Evolutionary conservation across 768 basidiomycete genomes (phyloP).

Genomic region (Leccinum longicurvipes): DNA sequence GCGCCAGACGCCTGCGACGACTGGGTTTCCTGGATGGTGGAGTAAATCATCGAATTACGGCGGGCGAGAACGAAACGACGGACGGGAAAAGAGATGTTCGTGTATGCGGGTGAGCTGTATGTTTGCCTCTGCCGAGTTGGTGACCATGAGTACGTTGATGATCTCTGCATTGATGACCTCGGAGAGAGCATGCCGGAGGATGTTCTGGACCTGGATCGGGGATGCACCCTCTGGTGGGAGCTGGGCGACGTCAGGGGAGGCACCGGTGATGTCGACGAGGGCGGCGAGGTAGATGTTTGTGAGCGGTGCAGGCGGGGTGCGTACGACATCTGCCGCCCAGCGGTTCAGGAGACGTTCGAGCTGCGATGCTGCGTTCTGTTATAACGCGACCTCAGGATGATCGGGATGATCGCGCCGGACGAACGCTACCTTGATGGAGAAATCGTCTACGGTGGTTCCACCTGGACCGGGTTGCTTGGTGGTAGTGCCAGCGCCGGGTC

Average conservation of each 20-base stretch:
- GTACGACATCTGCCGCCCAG: slow-evolving; percentile 78
- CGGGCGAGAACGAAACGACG: slow-evolving; percentile 29
- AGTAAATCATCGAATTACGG: neutral
- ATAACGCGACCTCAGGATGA: neutral
- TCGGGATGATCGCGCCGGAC: slow-evolving; percentile 12
- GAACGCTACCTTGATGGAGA: slow-evolving; percentile 69
- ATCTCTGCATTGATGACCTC: slow-evolving; percentile 73
- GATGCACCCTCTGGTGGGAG: slow-evolving; percentile 41
- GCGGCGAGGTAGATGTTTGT: slow-evolving; percentile 55
- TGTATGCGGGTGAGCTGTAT: slow-evolving; percentile 82
- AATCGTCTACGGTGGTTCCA: slow-evolving; percentile 76
- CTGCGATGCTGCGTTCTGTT: slow-evolving; percentile 74
- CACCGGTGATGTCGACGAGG: slow-evolving; percentile 54
- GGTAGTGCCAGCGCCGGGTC: neutral
- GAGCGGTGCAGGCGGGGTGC: slow-evolving; percentile 51
- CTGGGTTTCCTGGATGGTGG: slow-evolving; percentile 63
- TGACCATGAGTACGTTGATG: slow-evolving; percentile 83
- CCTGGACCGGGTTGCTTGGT: slow-evolving; percentile 48
- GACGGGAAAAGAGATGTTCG: slow-evolving; percentile 82
- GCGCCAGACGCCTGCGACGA: slow-evolving; percentile 88
- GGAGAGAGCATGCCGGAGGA: slow-evolving; percentile 77
- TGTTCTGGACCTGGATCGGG: slow-evolving; percentile 73
- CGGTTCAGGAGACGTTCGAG: slow-evolving; percentile 83
- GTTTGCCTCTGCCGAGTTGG: slow-evolving; percentile 82
- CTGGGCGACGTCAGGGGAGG: slow-evolving; percentile 35